Conservation (phyloP, 148 eudicot species). For the Camellia japonica region DNA sequence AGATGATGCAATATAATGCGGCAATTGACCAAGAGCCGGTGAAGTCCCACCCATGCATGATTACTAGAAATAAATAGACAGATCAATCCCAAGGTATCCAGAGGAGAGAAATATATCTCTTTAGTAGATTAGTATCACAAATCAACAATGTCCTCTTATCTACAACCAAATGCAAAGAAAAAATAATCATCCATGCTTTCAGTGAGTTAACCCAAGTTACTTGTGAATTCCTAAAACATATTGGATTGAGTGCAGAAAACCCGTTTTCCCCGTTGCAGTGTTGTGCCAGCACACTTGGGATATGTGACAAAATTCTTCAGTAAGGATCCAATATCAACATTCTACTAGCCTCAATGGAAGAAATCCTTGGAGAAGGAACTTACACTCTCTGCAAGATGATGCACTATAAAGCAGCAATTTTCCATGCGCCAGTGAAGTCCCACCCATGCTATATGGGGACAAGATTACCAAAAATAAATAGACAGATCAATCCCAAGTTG, state of each 20-base stretch:
- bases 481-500: conserved; percentile 1
- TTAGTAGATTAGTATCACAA: background rate
- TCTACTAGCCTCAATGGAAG: too few relatives aligned
- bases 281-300: background rate
- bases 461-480: background rate
- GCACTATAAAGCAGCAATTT: background rate
- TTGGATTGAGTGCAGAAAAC: background rate
- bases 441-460: background rate
- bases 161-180: background rate
- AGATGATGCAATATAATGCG: too few relatives aligned
- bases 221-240: background rate
- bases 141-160: background rate
- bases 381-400: background rate
- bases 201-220: background rate
- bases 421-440: conserved; percentile 2
- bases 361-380: background rate
- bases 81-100: too few relatives aligned
- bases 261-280: background rate
- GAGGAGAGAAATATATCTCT: background rate
- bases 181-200: background rate
- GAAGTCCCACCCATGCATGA: too few relatives aligned
- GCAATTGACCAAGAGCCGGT: too few relatives aligned
- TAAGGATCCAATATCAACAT: background rate
- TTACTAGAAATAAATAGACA: too few relatives aligned
- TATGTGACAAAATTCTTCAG: background rate